phyloP scores from a whole-genome alignment of 495 filamentous ascomycete species.

The Pyrenula aspistea region DNA sequence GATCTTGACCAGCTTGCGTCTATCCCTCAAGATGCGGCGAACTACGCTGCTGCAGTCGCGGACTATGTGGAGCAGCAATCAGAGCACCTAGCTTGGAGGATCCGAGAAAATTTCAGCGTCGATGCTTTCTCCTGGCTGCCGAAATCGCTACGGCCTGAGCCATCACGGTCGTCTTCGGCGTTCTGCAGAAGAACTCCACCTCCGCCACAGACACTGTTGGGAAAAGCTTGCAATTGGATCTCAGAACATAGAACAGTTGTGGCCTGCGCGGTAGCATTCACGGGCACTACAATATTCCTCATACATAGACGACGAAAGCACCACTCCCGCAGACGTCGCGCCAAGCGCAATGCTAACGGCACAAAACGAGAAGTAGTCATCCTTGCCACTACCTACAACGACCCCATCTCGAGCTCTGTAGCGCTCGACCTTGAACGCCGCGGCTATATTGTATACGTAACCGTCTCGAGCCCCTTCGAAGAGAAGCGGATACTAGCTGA shows the following conservation, averaged over 20 bases:
- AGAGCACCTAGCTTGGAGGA: slow-evolving; percentile 49
- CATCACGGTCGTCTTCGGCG: slow-evolving; percentile 33
- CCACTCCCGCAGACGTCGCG: slow-evolving; percentile 55
- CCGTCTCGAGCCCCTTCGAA: slow-evolving; percentile 67
- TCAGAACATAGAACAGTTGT: slow-evolving; percentile 55
- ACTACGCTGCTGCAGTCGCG: slow-evolving; percentile 52
- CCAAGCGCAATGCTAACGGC: slow-evolving; percentile 68
- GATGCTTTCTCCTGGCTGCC: slow-evolving; percentile 58
- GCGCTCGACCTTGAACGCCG: slow-evolving; percentile 76
- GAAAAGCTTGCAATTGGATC: slow-evolving; percentile 49
- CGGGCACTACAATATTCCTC: slow-evolving; percentile 56
- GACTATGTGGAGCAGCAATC: slow-evolving; percentile 67
- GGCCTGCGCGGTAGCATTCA: slow-evolving; percentile 51
- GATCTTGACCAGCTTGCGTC: slow-evolving; percentile 49
- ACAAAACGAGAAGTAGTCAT: slow-evolving; percentile 75
- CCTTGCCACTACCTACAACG: slow-evolving; percentile 29
- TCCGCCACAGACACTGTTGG: slow-evolving; percentile 19
- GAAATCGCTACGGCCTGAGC: slow-evolving; percentile 45
- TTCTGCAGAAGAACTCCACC: slow-evolving; percentile 17
- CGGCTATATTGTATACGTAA: slow-evolving; percentile 87
- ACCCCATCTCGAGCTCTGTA: slow-evolving; percentile 70
- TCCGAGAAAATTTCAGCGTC: slow-evolving; percentile 48
- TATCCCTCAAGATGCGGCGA: slow-evolving; percentile 57
- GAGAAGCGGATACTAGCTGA: slow-evolving; percentile 67
- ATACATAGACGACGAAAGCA: slow-evolving; percentile 48